Conservation (phyloP, 1,284 basidiomycete genomes). For the Sanghuangporus sanghuang region DNA sequence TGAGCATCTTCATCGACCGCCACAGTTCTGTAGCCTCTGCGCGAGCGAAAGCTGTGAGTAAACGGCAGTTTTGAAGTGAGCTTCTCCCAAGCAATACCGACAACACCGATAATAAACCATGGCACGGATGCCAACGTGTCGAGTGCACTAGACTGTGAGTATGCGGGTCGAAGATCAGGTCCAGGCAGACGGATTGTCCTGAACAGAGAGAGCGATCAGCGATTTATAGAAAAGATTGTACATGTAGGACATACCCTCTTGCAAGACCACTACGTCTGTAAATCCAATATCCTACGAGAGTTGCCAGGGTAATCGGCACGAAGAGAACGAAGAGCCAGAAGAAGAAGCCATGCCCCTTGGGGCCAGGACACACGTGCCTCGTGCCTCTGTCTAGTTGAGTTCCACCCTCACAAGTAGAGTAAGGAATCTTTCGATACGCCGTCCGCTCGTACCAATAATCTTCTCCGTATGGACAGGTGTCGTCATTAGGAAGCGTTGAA, state of each 20-base stretch:
- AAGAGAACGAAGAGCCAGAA: slow-evolving; percentile 82
- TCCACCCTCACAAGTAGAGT: slow-evolving; percentile 80
- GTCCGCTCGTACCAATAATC: slow-evolving; percentile 91
- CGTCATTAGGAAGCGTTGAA: slow-evolving; percentile 50
- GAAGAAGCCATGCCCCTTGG: slow-evolving; percentile 60
- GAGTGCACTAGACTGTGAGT: slow-evolving; percentile 45
- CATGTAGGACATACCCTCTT: slow-evolving; percentile 54
- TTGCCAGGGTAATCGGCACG: slow-evolving; percentile 71
- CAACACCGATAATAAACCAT: slow-evolving; percentile 79
- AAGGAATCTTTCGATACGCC: slow-evolving; percentile 82
- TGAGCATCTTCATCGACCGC: slow-evolving; percentile 89
- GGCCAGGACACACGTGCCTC: slow-evolving; percentile 74
- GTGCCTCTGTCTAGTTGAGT: slow-evolving; percentile 65
- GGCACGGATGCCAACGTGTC: slow-evolving; percentile 79
- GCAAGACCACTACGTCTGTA: slow-evolving; percentile 63
- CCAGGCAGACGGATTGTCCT: slow-evolving; percentile 78
- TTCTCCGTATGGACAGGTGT: slow-evolving; percentile 57
- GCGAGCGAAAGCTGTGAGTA: slow-evolving; percentile 38
- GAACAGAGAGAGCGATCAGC: slow-evolving; percentile 6
- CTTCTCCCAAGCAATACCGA: slow-evolving; percentile 69
- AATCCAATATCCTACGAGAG: slow-evolving; percentile 74
- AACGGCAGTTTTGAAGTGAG: slow-evolving; percentile 42
- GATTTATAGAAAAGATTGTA: slow-evolving; percentile 1
- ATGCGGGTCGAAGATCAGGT: slow-evolving; percentile 40
- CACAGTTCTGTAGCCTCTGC: slow-evolving; percentile 75